phyloP scores from a whole-genome alignment of 2,329 filamentous ascomycete species.

The Phaeosphaeria sp. region DNA sequence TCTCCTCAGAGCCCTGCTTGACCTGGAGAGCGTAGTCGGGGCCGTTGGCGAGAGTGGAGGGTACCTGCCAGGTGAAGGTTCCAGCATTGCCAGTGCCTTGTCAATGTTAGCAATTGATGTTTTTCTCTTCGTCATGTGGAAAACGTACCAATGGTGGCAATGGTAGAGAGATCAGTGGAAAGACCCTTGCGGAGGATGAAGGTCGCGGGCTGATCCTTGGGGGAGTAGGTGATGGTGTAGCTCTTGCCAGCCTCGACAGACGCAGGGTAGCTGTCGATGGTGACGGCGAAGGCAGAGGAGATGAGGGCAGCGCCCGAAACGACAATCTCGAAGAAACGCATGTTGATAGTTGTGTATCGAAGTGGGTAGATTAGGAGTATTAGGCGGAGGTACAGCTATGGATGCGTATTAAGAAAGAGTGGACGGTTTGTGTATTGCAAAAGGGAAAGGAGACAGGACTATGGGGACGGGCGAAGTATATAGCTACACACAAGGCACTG shows the following conservation, averaged over 20 bases:
- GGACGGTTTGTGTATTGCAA: conserved; percentile 21
- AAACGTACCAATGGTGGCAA: conserved; percentile 56
- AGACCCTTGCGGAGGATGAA: conserved; percentile 63
- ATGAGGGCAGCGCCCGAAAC: conserved; percentile 50
- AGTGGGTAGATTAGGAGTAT: conserved; percentile 6
- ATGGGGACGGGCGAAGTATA: conserved; percentile 6
- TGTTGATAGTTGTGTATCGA: conserved; percentile 41
- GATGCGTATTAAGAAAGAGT: conserved; percentile 30
- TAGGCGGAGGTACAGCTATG: background rate
- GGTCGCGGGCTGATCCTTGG: conserved; percentile 56
- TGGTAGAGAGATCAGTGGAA: conserved; percentile 57
- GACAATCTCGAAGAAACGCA: conserved; percentile 60
- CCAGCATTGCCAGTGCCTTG: conserved; percentile 53
- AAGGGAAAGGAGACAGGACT: conserved; percentile 19
- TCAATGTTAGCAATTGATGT: conserved; percentile 14
- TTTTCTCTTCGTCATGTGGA: background rate
- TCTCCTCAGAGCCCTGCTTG: conserved; percentile 57
- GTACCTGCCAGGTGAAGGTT: conserved; percentile 60
- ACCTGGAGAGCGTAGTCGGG: conserved; percentile 66
- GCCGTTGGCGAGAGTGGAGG: conserved; percentile 50
- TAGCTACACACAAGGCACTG: background rate
- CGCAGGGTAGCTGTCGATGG: conserved; percentile 56
- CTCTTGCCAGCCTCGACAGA: conserved; percentile 57
- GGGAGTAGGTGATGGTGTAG: conserved; percentile 58
- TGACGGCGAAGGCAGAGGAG: conserved; percentile 52